Conservation (phyloP, 2,329 filamentous ascomycete species). For the Phaeophleospora eucalypticola region DNA sequence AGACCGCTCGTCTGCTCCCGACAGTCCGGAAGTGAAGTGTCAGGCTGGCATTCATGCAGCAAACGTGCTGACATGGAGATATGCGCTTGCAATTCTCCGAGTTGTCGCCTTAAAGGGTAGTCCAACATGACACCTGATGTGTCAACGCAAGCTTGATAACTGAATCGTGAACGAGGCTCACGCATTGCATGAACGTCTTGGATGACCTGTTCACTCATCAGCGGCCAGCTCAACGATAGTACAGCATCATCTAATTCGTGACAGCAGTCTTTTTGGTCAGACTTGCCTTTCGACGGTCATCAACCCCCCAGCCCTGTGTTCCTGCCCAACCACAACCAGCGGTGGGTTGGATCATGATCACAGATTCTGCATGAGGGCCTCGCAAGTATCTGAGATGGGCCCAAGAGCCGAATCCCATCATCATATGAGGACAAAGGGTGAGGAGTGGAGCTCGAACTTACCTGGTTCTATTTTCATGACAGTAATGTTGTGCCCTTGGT, state of each 20-base stretch:
- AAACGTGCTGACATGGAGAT: no score
- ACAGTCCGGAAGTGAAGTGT: no score
- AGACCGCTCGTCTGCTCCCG: no score
- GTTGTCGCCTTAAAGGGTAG: background rate
- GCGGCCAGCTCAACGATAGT: background rate
- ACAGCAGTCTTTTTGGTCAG: slow-evolving; percentile 19
- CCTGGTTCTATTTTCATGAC: slow-evolving; percentile 22
- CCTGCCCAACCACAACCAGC: slow-evolving; percentile 25
- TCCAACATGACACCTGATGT: no score
- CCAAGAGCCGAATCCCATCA: slow-evolving; percentile 23
- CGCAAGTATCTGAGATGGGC: slow-evolving; percentile 30
- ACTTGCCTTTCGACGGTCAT: slow-evolving; percentile 32
- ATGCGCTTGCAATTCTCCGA: background rate
- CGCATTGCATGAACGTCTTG: no score
- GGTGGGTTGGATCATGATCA: slow-evolving; percentile 23
- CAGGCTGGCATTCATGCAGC: no score
- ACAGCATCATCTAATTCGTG: background rate
- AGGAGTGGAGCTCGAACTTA: background rate
- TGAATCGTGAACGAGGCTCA: no score
- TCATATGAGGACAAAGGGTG: slow-evolving; percentile 11
- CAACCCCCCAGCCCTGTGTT: slow-evolving; percentile 10
- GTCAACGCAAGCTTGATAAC: no score
- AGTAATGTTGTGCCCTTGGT: slow-evolving; percentile 46
- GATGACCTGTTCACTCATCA: background rate
- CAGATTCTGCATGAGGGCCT: slow-evolving; percentile 14